phyloP scores from a whole-genome alignment of 2,329 filamentous ascomycete genomes.

The Tympanopsis confertula region DNA sequence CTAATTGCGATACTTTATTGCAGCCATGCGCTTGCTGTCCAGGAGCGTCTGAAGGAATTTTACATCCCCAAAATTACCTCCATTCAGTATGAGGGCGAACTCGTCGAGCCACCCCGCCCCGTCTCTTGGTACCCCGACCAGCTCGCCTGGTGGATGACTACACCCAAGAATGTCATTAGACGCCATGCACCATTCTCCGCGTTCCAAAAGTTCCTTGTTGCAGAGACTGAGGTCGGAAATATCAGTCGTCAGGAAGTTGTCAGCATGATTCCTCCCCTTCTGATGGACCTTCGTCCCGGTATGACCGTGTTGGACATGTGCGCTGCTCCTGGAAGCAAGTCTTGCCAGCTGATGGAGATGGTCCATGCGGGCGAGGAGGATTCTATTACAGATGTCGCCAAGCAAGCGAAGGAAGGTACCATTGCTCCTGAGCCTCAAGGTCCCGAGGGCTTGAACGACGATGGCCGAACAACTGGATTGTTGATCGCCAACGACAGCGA shows the following conservation, averaged over 20 bases:
- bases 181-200: constrained; percentile 87
- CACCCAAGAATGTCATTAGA: constrained; percentile 87
- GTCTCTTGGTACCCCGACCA: constrained; percentile 90
- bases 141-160: constrained; percentile 96
- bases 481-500: constrained; percentile 93
- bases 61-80: constrained; percentile 85
- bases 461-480: constrained; percentile 79
- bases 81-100: constrained; percentile 71
- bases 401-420: constrained; percentile 30
- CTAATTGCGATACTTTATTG: no score
- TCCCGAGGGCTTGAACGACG: constrained; percentile 49
- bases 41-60: constrained; percentile 73
- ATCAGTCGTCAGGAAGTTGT: constrained; percentile 96
- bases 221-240: constrained; percentile 92
- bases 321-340: constrained; percentile 93
- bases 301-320: constrained; percentile 94
- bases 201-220: constrained; percentile 96
- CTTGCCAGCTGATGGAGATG: constrained; percentile 88
- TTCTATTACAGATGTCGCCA: constrained; percentile 57
- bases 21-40: constrained; percentile 83
- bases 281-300: constrained; percentile 81
- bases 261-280: constrained; percentile 93
- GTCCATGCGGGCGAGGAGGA: constrained; percentile 87
- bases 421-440: constrained; percentile 31
- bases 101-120: constrained; percentile 69